These are phyloP conservation scores for Pascua guehoae DNA, from an alignment of 1,284 basidiomycete genomes.

Conservation along the genomic window DNA sequence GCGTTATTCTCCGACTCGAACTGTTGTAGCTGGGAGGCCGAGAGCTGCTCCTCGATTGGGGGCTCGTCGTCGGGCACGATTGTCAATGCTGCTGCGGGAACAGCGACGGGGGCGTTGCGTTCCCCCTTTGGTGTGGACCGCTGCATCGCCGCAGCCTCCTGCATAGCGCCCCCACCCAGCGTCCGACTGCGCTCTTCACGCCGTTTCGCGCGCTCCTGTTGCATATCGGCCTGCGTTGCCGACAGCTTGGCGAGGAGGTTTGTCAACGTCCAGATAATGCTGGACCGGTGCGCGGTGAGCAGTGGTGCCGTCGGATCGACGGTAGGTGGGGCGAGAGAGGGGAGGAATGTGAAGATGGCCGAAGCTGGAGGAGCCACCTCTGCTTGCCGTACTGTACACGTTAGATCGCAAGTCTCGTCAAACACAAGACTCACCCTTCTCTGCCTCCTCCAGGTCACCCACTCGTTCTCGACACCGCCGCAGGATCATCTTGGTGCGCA, in stretches of 20 bases:
- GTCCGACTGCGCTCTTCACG: conserved; percentile 41
- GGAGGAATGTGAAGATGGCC: conserved; percentile 38
- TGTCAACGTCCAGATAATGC: conserved; percentile 54
- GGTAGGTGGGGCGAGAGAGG: conserved; percentile 41
- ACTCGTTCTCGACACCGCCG: conserved; percentile 54
- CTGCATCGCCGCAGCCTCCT: conserved; percentile 26
- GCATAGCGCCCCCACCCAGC: conserved; percentile 37
- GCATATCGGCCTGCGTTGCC: conserved; percentile 50
- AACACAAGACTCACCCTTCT: conserved; percentile 45
- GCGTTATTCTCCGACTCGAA: conserved; percentile 56
- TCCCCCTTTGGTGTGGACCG: not conserved
- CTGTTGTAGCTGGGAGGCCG: conserved; percentile 53
- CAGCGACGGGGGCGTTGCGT: not conserved
- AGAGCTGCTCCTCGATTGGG: conserved; percentile 40
- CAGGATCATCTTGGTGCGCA: conserved; percentile 54
- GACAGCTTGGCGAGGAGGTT: conserved; percentile 50
- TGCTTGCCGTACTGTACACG: conserved; percentile 25
- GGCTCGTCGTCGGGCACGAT: conserved; percentile 30
- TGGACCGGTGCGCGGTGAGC: conserved; percentile 52
- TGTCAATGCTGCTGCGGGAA: conserved; percentile 2
- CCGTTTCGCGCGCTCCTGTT: conserved; percentile 52
- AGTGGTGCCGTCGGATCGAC: conserved; percentile 32
- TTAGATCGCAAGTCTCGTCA: not conserved
- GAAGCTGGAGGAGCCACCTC: conserved; percentile 18
- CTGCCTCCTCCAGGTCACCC: conserved; percentile 51